Conservation (phyloP, 176 grass and related monocot genomes). For the Saccharum spontaneum region DNA sequence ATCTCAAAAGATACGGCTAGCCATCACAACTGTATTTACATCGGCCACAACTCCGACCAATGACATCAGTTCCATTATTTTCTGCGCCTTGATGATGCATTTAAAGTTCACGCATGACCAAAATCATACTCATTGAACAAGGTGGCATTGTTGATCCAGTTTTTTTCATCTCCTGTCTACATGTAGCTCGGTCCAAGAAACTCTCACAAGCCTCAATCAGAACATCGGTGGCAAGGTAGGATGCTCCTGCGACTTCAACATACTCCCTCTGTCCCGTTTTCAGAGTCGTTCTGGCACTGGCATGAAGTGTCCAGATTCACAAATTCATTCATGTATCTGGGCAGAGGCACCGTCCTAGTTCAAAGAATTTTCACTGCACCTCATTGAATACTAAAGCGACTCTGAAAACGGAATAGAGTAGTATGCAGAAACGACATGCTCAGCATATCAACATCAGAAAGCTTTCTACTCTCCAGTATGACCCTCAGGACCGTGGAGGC, state of each 20-base stretch:
- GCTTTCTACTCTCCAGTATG: conserved; percentile 49
- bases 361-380: too few species aligned
- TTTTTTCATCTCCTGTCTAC: conserved; percentile 48
- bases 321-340: too few species aligned
- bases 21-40: conserved; percentile 53
- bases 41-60: conserved; percentile 52
- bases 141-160: conserved; percentile 48
- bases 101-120: conserved; percentile 69
- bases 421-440: conserved; percentile 66
- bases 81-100: conserved; percentile 68
- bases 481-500: conserved; percentile 58
- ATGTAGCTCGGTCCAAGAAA: conserved; percentile 43
- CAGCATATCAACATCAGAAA: conserved; percentile 67
- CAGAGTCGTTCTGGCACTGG: too few species aligned
- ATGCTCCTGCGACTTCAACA: conserved; percentile 74
- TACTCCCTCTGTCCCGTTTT: too few species aligned
- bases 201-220: conserved; percentile 58
- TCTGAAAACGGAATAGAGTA: too few species aligned
- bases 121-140: conserved; percentile 69
- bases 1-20: conserved; percentile 59
- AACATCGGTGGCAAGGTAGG: conserved; percentile 59
- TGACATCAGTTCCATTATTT: conserved; percentile 72
- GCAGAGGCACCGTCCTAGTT: too few species aligned
- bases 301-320: too few species aligned
- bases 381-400: too few species aligned